Evolutionary conservation across 1,284 basidiomycete species (phyloP), one percentile per base, ranked within the genome.

Genomic region (Pseudozyma pruni): DNA sequence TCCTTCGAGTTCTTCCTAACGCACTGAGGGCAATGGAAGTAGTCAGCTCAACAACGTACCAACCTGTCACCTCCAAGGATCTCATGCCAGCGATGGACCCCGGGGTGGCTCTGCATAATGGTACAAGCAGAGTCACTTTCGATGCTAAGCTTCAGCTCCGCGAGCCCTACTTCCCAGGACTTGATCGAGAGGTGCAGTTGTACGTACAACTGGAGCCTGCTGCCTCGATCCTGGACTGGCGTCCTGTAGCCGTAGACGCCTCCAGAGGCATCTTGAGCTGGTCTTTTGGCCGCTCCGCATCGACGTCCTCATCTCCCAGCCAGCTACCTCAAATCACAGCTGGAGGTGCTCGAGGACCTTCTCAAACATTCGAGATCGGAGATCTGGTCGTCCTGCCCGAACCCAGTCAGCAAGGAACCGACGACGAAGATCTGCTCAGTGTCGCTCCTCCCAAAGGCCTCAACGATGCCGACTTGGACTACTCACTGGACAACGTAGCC

Each of bases 401-500:
- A 1, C 35, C 49, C 1, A 34, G 9, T n/a, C 48, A 42, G 39
- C 47, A 50, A 33, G 20, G 42, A 10, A 19, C 27, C 23, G 60
- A 64, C 17, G 64, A 72, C 3, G 66, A 68, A n/a, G 60, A 72
- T 32, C 29, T 72, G 19, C 54, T 72, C 31, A 54, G 38, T 7
- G 54, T 55, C 2, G 70, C 58, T 32, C 70, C 66, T 1, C 70
- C 64, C 1, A 62, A 56, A 10, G 70, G 61, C 39, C 42, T 72
- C 32, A 22, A 64, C 10, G 56, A 72, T 35, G 33, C 47, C 22
- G 37, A 58, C 27, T 53, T 69, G 9, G 70, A 72, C 39, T 62
- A 62, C 37, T 72, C 70, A 1, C 45, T 72, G 25, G 70, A 72
- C 42, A 49, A 44, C 10, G 46, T 38, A 9, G 54, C 50, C 11